Conservation (phyloP, 768 basidiomycete genomes). For the Leccinum imitatum region DNA sequence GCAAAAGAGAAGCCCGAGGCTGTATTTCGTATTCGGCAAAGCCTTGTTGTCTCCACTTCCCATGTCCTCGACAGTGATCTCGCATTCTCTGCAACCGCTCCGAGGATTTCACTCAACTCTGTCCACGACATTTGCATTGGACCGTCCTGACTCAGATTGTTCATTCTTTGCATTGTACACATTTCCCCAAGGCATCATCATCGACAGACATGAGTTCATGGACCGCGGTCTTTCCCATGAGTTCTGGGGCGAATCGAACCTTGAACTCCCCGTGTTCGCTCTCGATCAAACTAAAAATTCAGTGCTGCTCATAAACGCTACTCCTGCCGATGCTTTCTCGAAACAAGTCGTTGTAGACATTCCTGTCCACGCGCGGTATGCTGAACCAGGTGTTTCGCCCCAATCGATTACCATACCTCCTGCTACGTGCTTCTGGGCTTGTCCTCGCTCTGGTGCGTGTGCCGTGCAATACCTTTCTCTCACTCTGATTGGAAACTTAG, state of each 20-base stretch:
- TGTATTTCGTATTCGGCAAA: no score
- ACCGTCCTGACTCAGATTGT: slow-evolving; percentile 18
- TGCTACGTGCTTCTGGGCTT: slow-evolving; percentile 36
- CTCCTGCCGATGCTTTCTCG: slow-evolving; percentile 6
- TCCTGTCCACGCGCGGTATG: slow-evolving; percentile 48
- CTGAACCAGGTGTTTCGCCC: slow-evolving; percentile 24
- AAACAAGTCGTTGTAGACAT: slow-evolving; percentile 30
- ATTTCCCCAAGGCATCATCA: slow-evolving; percentile 41
- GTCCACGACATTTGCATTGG: slow-evolving; percentile 21
- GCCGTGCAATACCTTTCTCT: not conserved
- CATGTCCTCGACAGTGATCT: slow-evolving; percentile 22
- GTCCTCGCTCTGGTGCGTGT: slow-evolving; percentile 26
- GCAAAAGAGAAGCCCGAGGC: no score
- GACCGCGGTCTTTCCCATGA: slow-evolving; percentile 34
- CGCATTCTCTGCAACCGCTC: slow-evolving; percentile 21
- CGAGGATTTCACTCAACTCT: slow-evolving; percentile 34
- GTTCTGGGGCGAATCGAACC: slow-evolving; percentile 38
- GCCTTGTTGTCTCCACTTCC: not conserved
- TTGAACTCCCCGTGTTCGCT: slow-evolving; percentile 44
- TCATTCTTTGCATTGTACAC: slow-evolving; percentile 35
- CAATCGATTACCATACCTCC: slow-evolving; percentile 24
- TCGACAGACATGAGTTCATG: slow-evolving; percentile 45
- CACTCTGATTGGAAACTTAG: slow-evolving; percentile 12
- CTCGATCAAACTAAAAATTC: slow-evolving; percentile 26
- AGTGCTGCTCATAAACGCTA: slow-evolving; percentile 35